phyloP scores from a whole-genome alignment of 495 filamentous ascomycete genomes.

The Penicillium nucicola region DNA sequence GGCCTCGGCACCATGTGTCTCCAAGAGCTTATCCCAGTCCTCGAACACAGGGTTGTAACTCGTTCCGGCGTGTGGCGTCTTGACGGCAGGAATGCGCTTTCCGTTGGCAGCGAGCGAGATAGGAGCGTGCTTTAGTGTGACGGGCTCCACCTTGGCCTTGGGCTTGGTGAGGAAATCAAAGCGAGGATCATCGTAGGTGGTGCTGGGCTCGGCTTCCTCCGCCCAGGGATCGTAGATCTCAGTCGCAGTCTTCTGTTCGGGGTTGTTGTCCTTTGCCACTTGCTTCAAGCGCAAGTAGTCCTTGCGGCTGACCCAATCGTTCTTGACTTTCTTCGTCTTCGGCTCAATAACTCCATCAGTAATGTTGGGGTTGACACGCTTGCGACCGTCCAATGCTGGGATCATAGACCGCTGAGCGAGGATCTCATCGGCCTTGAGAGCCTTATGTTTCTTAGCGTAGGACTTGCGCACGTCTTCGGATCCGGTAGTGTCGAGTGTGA shows the following conservation, averaged over 20 bases:
- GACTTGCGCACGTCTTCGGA: constrained; percentile 57
- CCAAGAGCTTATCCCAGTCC: constrained; percentile 75
- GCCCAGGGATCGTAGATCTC: constrained; percentile 77
- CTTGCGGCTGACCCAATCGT: constrained; percentile 72
- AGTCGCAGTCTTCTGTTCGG: constrained; percentile 51
- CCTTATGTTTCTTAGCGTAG: constrained; percentile 64
- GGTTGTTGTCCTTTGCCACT: constrained; percentile 70
- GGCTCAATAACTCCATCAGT: constrained; percentile 67
- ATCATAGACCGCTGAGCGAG: constrained; percentile 79
- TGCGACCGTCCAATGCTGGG: constrained; percentile 70
- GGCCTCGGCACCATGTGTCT: constrained; percentile 70
- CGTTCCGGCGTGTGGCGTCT: constrained; percentile 71
- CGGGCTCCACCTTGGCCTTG: constrained; percentile 66
- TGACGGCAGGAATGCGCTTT: constrained; percentile 72
- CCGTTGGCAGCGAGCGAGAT: constrained; percentile 76
- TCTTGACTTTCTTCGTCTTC: constrained; percentile 67
- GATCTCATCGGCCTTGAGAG: constrained; percentile 86
- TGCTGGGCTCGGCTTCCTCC: constrained; percentile 37
- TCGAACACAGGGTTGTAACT: constrained; percentile 89
- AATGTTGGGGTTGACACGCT: constrained; percentile 58
- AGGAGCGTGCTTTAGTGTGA: constrained; percentile 71
- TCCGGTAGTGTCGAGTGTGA: constrained; percentile 75
- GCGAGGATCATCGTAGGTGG: constrained; percentile 44
- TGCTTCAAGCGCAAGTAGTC: constrained; percentile 73
- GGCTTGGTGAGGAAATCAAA: constrained; percentile 61